phyloP scores from a whole-genome alignment of 176 grass and related monocot species.

The Themeda triandra region DNA sequence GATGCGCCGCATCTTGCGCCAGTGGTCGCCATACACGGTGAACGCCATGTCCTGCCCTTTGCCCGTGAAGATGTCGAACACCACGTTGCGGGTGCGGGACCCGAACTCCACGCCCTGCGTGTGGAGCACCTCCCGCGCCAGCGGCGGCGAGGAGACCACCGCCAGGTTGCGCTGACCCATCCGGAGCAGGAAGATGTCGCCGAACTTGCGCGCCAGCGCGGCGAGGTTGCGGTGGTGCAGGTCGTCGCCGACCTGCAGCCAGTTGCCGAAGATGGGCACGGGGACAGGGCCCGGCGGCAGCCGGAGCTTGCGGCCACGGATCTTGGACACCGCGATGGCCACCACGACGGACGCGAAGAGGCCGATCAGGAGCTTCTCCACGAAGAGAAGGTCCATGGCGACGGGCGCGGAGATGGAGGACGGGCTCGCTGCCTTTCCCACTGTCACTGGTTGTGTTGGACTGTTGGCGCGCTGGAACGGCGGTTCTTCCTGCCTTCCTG shows the following conservation, averaged over 20 bases:
- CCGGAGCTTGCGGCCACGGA: slow-evolving; percentile 53
- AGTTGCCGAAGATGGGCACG: slow-evolving; percentile 82
- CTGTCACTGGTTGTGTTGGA: neutral
- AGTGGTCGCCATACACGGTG: slow-evolving; percentile 92
- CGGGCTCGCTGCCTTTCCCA: neutral
- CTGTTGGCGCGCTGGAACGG: neutral
- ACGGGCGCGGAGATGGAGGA: neutral
- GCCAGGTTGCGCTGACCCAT: slow-evolving; percentile 88
- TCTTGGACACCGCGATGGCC: slow-evolving; percentile 66
- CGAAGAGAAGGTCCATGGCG: slow-evolving; percentile 62
- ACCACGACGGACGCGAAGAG: slow-evolving; percentile 62
- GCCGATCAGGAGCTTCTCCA: slow-evolving; percentile 61
- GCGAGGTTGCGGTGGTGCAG: slow-evolving; percentile 88
- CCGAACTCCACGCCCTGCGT: slow-evolving; percentile 91
- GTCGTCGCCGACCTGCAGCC: slow-evolving; percentile 91
- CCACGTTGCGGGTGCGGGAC: slow-evolving; percentile 86
- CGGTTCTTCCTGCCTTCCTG: slow-evolving; percentile 9
- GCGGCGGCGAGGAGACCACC: slow-evolving; percentile 62
- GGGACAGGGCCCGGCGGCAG: slow-evolving; percentile 68
- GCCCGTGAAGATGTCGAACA: slow-evolving; percentile 90
- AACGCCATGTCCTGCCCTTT: slow-evolving; percentile 95
- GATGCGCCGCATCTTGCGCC: slow-evolving; percentile 93
- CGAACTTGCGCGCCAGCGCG: slow-evolving; percentile 60
- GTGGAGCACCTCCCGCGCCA: slow-evolving; percentile 81
- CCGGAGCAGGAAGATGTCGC: slow-evolving; percentile 77